Conservation (phyloP, 164 flowering plant species). For the Annona squamosa region DNA sequence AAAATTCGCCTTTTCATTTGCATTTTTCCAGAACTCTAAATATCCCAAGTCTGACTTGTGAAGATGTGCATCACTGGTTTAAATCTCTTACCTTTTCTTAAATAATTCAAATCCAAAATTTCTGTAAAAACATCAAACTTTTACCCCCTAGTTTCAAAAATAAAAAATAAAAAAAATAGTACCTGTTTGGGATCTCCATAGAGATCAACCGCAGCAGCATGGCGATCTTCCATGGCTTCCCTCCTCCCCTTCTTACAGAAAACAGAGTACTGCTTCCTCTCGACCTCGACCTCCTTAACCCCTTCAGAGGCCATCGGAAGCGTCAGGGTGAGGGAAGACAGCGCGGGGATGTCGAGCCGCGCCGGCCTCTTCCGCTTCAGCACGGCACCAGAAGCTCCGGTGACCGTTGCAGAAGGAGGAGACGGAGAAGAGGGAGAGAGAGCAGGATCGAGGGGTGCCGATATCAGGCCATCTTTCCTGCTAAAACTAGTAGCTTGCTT, state of each 20-base stretch:
- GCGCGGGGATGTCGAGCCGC: conserved; percentile 56
- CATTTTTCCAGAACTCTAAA: too few relatives aligned
- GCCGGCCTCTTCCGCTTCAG: conserved; percentile 74
- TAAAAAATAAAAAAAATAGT: conserved; percentile 5
- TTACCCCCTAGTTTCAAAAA: not conserved
- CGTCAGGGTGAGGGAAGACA: conserved; percentile 21
- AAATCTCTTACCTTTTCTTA: too few relatives aligned
- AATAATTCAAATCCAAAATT: too few relatives aligned
- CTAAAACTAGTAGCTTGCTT: conserved; percentile 32
- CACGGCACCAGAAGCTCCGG: conserved; percentile 1
- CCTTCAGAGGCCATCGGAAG: conserved; percentile 3
- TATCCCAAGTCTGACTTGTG: too few relatives aligned
- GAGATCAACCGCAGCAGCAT: conserved; percentile 42
- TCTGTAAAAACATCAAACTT: too few relatives aligned
- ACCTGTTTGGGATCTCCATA: conserved; percentile 78
- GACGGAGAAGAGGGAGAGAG: not conserved
- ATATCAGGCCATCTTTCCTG: conserved; percentile 2
- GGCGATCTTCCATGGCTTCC: conserved; percentile 81
- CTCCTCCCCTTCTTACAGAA: conserved; percentile 81
- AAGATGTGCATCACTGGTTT: too few relatives aligned
- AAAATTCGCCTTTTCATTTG: too few relatives aligned
- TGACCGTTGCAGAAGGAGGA: not conserved
- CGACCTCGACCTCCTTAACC: conserved; percentile 32
- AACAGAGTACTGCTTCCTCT: conserved; percentile 53
- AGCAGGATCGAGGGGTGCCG: not conserved